A percentile compares a stretch with the other conserved stretches of the same genome.
Conservation (phyloP, 176 grass and related monocot genomes). For the Lolium multiflorum region DNA sequence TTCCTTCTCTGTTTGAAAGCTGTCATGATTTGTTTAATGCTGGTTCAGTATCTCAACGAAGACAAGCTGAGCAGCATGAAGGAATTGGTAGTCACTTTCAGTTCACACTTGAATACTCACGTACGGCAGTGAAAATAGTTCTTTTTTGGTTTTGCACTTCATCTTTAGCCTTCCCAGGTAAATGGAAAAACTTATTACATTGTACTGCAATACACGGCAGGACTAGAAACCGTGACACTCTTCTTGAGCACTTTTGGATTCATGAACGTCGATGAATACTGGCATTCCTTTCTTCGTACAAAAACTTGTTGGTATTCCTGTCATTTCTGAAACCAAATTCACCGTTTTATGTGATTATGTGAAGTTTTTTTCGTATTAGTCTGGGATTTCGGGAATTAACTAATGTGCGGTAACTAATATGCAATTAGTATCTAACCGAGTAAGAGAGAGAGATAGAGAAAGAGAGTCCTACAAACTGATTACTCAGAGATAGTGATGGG, state of each 20-base stretch:
- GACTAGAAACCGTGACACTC: slow-evolving; percentile 9
- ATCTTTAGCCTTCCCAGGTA: slow-evolving; percentile 39
- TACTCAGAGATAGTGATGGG: slow-evolving; percentile 39
- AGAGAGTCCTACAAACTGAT: slow-evolving; percentile 26
- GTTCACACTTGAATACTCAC: slow-evolving; percentile 56
- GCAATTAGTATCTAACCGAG: slow-evolving; percentile 17
- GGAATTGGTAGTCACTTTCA: slow-evolving; percentile 44
- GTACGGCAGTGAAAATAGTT: slow-evolving; percentile 58
- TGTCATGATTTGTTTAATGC: slow-evolving; percentile 48
- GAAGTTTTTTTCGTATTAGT: no score
- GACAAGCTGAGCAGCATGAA: slow-evolving; percentile 41
- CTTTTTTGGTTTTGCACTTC: slow-evolving; percentile 21
- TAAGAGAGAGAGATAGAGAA: not conserved
- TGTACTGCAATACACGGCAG: not conserved
- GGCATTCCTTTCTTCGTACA: not conserved
- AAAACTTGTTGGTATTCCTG: not conserved
- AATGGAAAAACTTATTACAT: slow-evolving; percentile 17
- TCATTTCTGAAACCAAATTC: slow-evolving; percentile 26
- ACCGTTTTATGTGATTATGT: not conserved
- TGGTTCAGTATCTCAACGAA: slow-evolving; percentile 43
- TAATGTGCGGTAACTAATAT: not conserved
- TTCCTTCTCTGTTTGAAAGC: slow-evolving; percentile 54
- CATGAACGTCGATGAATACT: slow-evolving; percentile 21
- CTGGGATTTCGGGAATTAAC: slow-evolving; percentile 32
- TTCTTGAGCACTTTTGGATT: slow-evolving; percentile 17